Base-by-base conservation (phyloP, 495 filamentous ascomycete species). In the Podospora tetraspora region DNA sequence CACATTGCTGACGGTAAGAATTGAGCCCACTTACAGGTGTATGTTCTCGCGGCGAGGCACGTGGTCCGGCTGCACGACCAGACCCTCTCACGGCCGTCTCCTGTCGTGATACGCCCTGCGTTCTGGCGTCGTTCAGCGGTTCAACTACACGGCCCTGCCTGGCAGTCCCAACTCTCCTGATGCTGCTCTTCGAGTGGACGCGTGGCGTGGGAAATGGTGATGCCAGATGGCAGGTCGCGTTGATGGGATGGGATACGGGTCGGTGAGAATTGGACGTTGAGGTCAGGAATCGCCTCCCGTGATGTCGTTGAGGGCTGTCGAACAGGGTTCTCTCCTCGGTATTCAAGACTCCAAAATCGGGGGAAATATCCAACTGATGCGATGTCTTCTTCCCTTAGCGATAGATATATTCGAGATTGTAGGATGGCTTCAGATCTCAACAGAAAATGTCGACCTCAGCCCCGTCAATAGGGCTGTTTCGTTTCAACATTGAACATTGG, bases 401-500 rank as follows among this genome's bases (percentile, higher is more conserved):
- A 37, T 34, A 23, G n/a, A 32, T 32, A 43, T 24, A n/a, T n/a
- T 43, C 61, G 27, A 27, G 30, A 56, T 16, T n/a, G 29, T 23
- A 34, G 52, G 58, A 23, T 34, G 13, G 4, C 10, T 21, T 21
- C 22, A 32, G 24, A 59, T 63, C 37, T 23, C 61, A 62, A 56
- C 21, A 34, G n/a, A 32, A 58, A 63, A 68, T 27, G 30, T 22
- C 23, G 16, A 34, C 22, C 57, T 59, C 68, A 67, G 52, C 62
- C 29, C 59, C 43, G 63, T 66, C 62, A 43, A 29, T 32, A 70
- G 63, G 65, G 60, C 69, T 68, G 65, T 63, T 70, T 68, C 61
- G 43, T 52, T 52, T 52, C 43, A 52, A 52, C 64, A 69, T 69
- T 57, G 23, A 52, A 52, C 64, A 69, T 69, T 57, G 23, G 57